Percentiles rank a stretch among this genome's conserved stretches.
Evolutionary conservation across 371 early-diverging fungal species (phyloP).

Genomic region (Haplosporangium sp.): DNA sequence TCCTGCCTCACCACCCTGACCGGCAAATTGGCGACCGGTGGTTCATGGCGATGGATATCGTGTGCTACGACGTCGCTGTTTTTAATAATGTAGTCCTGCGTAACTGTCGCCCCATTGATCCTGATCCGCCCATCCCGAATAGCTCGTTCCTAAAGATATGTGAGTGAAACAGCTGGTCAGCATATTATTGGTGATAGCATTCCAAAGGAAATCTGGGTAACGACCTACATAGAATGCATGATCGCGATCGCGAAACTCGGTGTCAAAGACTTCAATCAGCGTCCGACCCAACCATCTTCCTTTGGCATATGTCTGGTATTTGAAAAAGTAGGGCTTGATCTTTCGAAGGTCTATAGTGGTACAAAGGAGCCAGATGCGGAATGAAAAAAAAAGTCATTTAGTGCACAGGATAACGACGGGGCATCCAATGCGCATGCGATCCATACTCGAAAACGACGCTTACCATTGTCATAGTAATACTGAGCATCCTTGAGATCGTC

Average conservation of each 20-base stretch:
- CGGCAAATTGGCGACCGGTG: constrained; percentile 79
- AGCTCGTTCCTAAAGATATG: constrained; percentile 67
- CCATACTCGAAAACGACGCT: constrained; percentile 1
- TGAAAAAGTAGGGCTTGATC: constrained; percentile 85
- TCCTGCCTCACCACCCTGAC: constrained; percentile 72
- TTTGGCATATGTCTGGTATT: constrained; percentile 87
- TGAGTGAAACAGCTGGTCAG: not conserved
- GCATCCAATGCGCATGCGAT: not conserved
- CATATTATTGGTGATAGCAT: not conserved
- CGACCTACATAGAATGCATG: constrained; percentile 82
- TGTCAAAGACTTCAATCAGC: constrained; percentile 80
- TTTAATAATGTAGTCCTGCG: constrained; percentile 64
- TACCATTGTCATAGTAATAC: constrained; percentile 48
- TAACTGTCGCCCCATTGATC: constrained; percentile 74
- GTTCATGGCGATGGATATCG: constrained; percentile 94
- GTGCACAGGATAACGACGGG: not conserved
- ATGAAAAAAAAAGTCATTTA: not conserved
- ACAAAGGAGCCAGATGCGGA: not conserved
- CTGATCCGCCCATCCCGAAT: constrained; percentile 83
- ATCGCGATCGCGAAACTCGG: constrained; percentile 89
- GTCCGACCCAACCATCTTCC: constrained; percentile 88
- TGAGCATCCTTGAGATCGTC: constrained; percentile 45
- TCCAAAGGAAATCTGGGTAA: too few relatives aligned
- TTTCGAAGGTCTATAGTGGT: constrained; percentile 72
- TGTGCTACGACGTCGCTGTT: constrained; percentile 86